These are phyloP conservation scores for Thelephora aurantiotincta DNA, from an alignment of 768 basidiomycete species.

Conservation along the genomic window DNA sequence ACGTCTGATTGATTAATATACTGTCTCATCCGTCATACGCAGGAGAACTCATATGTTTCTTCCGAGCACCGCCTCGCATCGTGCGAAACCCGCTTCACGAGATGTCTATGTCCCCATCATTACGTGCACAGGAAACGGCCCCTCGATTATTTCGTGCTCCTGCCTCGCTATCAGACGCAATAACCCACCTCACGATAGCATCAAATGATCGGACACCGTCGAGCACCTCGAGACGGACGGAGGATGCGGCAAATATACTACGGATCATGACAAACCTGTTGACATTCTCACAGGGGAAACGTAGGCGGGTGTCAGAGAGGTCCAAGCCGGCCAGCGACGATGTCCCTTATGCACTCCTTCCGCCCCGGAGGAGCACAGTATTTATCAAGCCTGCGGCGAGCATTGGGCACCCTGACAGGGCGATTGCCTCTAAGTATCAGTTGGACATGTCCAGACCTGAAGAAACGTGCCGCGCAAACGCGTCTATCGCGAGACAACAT, in stretches of 20 bases:
- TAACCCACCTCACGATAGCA: constrained; percentile 47
- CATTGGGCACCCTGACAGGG: constrained; percentile 35
- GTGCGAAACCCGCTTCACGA: constrained; percentile 44
- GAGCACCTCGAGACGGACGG: constrained; percentile 26
- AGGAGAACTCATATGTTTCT: constrained; percentile 86
- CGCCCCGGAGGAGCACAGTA: constrained; percentile 40
- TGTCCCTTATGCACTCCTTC: constrained; percentile 26
- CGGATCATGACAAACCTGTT: constrained; percentile 69
- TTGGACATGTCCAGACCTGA: constrained; percentile 25
- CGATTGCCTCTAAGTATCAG: constrained; percentile 49
- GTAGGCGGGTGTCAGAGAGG: constrained; percentile 22
- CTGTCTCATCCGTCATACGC: background rate
- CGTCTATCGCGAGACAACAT: constrained; percentile 37
- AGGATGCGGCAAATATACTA: constrained; percentile 44
- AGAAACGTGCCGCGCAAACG: constrained; percentile 46
- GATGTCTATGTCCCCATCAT: constrained; percentile 28
- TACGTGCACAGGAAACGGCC: constrained; percentile 12
- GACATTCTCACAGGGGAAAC: constrained; percentile 22
- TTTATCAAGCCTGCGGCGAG: constrained; percentile 40
- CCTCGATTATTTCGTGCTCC: constrained; percentile 42
- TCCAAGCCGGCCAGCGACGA: constrained; percentile 24
- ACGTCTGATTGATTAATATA: background rate
- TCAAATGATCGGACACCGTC: constrained; percentile 38
- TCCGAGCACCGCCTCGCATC: constrained; percentile 59
- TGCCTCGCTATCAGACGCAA: constrained; percentile 57